Evolutionary conservation across 2,329 filamentous ascomycete species (phyloP).

Genomic region (Geosmithia morbida): DNA sequence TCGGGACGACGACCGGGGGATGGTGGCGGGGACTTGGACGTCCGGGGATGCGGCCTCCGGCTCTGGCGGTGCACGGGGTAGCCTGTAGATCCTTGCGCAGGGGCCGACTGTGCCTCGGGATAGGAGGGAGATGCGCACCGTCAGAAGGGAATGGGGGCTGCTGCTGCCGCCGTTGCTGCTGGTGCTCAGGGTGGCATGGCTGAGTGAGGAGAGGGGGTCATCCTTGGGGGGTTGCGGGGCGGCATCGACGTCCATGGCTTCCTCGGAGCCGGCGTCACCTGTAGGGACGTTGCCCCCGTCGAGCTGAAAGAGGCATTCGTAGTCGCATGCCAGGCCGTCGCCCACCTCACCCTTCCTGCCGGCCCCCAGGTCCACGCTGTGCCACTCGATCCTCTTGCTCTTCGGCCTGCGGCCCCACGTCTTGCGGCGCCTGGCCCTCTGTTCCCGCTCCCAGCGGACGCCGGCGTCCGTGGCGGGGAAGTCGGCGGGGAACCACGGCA

Average conservation of each 20-base stretch:
- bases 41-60: conserved; percentile 13
- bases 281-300: conserved; percentile 4
- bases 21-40: conserved; percentile 31
- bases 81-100: conserved; percentile 74
- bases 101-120: conserved; percentile 54
- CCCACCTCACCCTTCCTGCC: conserved; percentile 73
- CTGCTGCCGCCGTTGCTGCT: no score
- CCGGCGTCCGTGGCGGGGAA: conserved; percentile 69
- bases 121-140: conserved; percentile 52
- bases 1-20: conserved; percentile 12
- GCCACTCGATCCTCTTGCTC: conserved; percentile 66
- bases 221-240: neutral
- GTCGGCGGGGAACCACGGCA: conserved; percentile 79
- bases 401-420: conserved; percentile 69
- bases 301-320: conserved; percentile 48
- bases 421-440: conserved; percentile 57
- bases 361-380: conserved; percentile 57
- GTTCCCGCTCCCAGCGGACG: conserved; percentile 58
- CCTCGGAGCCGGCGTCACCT: no score
- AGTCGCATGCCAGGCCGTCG: conserved; percentile 70
- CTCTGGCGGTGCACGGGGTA: conserved; percentile 30
- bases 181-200: neutral
- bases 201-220: neutral
- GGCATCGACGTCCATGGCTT: conserved; percentile 16
- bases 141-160: conserved; percentile 23